These are phyloP conservation scores for Aspergillus sp. DNA, from an alignment of 2,329 filamentous ascomycete genomes.

Conservation along the genomic window DNA sequence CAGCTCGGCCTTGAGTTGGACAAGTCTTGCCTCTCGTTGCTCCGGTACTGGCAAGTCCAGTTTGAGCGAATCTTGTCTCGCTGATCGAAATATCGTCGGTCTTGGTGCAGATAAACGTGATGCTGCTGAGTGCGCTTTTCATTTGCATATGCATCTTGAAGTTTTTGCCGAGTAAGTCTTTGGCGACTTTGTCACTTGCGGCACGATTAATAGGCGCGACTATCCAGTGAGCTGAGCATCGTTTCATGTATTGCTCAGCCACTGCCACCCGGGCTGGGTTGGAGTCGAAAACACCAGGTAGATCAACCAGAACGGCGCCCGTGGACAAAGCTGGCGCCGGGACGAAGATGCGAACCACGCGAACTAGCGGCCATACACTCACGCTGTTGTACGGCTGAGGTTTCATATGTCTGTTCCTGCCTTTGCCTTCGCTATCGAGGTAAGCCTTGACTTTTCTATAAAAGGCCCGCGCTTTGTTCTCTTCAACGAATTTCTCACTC, in stretches of 20 bases:
- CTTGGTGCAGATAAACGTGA: constrained; percentile 64
- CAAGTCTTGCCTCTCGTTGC: background rate
- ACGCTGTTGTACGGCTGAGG: too few relatives aligned
- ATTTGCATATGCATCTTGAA: constrained; percentile 62
- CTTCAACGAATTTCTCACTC: constrained; percentile 41
- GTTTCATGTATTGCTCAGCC: constrained; percentile 11
- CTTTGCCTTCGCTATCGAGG: constrained; percentile 54
- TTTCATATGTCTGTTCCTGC: too few relatives aligned
- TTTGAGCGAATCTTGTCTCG: constrained; percentile 44
- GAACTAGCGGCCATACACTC: constrained; percentile 41
- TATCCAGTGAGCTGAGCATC: constrained; percentile 14
- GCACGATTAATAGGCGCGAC: constrained; percentile 52
- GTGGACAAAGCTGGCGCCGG: constrained; percentile 10
- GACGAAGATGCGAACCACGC: constrained; percentile 12
- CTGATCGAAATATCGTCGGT: constrained; percentile 59
- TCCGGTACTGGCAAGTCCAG: constrained; percentile 29
- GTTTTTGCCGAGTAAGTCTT: constrained; percentile 54
- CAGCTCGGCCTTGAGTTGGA: background rate
- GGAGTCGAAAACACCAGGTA: constrained; percentile 13
- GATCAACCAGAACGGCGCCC: constrained; percentile 10
- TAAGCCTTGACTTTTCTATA: constrained; percentile 50
- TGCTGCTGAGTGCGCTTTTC: constrained; percentile 53
- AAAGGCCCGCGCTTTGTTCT: constrained; percentile 42
- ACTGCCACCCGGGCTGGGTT: constrained; percentile 12
- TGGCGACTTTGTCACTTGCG: constrained; percentile 60